Conservation (phyloP, 371 early-diverging fungal genomes). For the Mortierella sp. region DNA sequence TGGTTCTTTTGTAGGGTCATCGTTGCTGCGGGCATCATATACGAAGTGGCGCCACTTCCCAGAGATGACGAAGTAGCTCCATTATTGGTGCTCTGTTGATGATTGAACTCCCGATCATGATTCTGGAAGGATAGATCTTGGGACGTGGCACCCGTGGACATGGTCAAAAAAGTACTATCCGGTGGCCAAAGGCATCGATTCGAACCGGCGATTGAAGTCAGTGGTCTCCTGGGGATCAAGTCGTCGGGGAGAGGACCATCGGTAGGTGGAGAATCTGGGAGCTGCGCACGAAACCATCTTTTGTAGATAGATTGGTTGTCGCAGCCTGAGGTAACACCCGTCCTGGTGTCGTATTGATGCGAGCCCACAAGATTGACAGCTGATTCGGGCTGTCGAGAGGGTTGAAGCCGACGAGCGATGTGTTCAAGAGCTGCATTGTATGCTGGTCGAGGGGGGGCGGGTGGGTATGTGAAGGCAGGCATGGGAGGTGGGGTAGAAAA, state of each 20-base stretch:
- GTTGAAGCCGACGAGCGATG: not conserved
- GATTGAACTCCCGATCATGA: slow-evolving; percentile 5
- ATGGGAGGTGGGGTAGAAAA: slow-evolving; percentile 29
- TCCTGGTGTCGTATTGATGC: not conserved
- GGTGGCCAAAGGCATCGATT: slow-evolving; percentile 53
- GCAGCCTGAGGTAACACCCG: not conserved
- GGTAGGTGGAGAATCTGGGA: not conserved
- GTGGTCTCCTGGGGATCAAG: slow-evolving; percentile 25
- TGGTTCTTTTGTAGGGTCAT: slow-evolving; percentile 24
- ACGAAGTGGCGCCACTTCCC: slow-evolving; percentile 9
- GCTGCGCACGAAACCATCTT: not conserved
- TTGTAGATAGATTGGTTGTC: slow-evolving; percentile 4
- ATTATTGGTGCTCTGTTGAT: not conserved
- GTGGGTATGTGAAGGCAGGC: slow-evolving; percentile 24
- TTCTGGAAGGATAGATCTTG: slow-evolving; percentile 23
- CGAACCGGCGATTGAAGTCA: slow-evolving; percentile 48
- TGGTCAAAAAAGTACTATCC: slow-evolving; percentile 41
- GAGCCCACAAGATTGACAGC: not conserved
- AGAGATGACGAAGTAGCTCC: not conserved
- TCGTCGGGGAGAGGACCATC: not conserved
- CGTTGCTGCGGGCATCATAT: not conserved
- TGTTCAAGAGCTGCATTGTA: not conserved
- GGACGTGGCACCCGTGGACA: slow-evolving; percentile 16
- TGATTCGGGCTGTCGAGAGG: not conserved
- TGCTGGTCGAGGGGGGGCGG: slow-evolving; percentile 19